phyloP scores from a whole-genome alignment of 345 rosid genomes.

The Eucalyptus microcorys region DNA sequence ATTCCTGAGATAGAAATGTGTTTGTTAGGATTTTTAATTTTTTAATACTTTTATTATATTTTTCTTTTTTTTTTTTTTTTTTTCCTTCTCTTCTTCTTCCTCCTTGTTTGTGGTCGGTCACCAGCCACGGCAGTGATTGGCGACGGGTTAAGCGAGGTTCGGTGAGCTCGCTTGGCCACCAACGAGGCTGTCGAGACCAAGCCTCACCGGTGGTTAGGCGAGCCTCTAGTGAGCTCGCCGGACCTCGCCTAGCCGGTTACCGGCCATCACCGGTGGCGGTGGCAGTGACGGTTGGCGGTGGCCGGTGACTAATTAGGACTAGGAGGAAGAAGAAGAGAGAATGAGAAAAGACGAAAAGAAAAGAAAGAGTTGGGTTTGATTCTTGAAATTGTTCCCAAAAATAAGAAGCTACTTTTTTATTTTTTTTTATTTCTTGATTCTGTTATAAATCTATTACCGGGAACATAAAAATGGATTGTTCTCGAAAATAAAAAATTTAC shows the following conservation, averaged over 20 bases:
- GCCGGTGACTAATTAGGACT: rapidly evolving
- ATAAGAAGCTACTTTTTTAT: no score
- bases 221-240: rapidly evolving
- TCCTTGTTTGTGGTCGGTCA: rapidly evolving
- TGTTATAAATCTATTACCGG: rapidly evolving
- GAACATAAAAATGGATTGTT: rapidly evolving
- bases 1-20: no score
- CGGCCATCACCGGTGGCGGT: rapidly evolving
- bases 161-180: no score
- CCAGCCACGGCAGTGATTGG: rapidly evolving
- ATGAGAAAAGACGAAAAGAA: rapidly evolving
- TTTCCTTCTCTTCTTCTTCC: no score
- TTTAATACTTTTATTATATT: no score
- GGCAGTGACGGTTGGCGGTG: rapidly evolving
- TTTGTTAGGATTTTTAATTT: no score
- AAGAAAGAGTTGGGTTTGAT: no score
- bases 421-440: no score
- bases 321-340: no score
- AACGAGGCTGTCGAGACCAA: rapidly evolving
- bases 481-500: rapidly evolving
- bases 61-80: no score
- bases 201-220: rapidly evolving
- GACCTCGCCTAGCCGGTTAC: rapidly evolving
- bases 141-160: rapidly evolving
- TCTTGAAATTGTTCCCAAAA: no score